A percentile compares a stretch with the other conserved stretches of the same genome.
These are phyloP conservation scores for Leptodontidium sp. DNA, from an alignment of 2,329 filamentous ascomycete genomes.

Conservation along the genomic window DNA sequence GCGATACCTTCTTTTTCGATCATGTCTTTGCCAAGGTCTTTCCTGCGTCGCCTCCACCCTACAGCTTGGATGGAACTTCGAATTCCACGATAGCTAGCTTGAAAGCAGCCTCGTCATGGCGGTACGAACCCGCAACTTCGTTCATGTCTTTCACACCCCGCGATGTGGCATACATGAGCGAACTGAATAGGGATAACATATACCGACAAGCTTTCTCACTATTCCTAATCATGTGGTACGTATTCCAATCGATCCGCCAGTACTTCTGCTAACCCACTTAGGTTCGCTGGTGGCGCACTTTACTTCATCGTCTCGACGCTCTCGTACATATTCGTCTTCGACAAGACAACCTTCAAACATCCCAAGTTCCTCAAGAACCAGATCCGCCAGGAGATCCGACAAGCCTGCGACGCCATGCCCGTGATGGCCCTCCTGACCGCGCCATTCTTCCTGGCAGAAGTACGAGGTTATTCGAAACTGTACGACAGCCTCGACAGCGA, in stretches of 20 bases:
- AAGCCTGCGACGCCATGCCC: conserved; percentile 80
- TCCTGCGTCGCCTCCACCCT: conserved; percentile 65
- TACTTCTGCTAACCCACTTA: conserved; percentile 49
- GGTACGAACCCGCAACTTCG: conserved; percentile 76
- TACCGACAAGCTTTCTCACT: conserved; percentile 78
- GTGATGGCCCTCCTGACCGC: conserved; percentile 83
- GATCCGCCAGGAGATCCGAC: conserved; percentile 83
- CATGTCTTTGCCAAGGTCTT: conserved; percentile 75
- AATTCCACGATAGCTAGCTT: conserved; percentile 63
- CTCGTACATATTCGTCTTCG: conserved; percentile 90
- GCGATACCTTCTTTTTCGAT: conserved; percentile 85
- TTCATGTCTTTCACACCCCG: conserved; percentile 76
- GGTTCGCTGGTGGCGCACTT: conserved; percentile 83
- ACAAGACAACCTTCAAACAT: conserved; percentile 87
- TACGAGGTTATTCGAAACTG: conserved; percentile 84
- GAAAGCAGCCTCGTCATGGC: conserved; percentile 65
- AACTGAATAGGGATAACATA: conserved; percentile 79
- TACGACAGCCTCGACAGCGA: conserved; percentile 83
- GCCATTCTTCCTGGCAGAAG: conserved; percentile 82
- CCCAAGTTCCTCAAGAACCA: conserved; percentile 97
- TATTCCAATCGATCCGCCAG: conserved; percentile 29
- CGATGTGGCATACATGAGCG: conserved; percentile 80
- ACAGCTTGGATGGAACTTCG: conserved; percentile 57
- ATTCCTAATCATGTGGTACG: conserved; percentile 87
- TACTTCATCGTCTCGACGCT: conserved; percentile 87